Percentiles rank a stretch among this genome's conserved stretches.
Conservation (phyloP, 352 stramenopile species). For the Globisporangium ultimum region DNA sequence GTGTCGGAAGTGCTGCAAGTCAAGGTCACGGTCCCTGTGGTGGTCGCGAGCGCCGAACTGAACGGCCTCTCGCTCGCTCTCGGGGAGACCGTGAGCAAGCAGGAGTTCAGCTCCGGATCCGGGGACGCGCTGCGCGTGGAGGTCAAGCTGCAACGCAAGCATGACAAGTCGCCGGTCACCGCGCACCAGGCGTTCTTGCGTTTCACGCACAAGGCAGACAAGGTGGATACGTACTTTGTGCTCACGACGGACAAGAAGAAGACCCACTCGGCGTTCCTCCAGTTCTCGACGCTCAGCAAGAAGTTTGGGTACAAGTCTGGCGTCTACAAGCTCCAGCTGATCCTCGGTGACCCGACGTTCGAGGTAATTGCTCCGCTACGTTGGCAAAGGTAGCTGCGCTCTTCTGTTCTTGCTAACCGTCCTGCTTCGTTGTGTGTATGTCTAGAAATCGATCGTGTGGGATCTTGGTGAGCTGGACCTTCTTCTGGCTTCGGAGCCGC, state of each 20-base stretch:
- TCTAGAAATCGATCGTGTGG: conserved; percentile 58
- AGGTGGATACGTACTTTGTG: conserved; percentile 75
- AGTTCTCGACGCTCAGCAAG: conserved; percentile 69
- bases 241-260: conserved; percentile 39
- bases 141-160: conserved; percentile 50
- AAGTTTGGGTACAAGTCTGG: conserved; percentile 84
- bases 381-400: too few species aligned
- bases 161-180: conserved; percentile 49
- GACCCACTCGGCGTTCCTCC: conserved; percentile 38
- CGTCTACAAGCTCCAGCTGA: conserved; percentile 58
- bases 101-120: conserved; percentile 54
- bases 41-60: conserved; percentile 44
- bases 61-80: conserved; percentile 49
- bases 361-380: conserved; percentile 18
- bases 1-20: conserved; percentile 66
- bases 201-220: conserved; percentile 54
- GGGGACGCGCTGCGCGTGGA: conserved; percentile 56
- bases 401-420: too few species aligned
- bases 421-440: background rate
- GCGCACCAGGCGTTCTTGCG: conserved; percentile 81
- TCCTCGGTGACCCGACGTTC: conserved; percentile 76
- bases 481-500: conserved; percentile 55
- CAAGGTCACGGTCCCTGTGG: conserved; percentile 70
- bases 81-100: conserved; percentile 50
- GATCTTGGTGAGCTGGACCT: conserved; percentile 69